Percentiles rank a stretch among this genome's conserved stretches.
Evolutionary conservation across 2,329 filamentous ascomycete genomes (phyloP).

Genomic region (Ambrosiella cleistominuta): DNA sequence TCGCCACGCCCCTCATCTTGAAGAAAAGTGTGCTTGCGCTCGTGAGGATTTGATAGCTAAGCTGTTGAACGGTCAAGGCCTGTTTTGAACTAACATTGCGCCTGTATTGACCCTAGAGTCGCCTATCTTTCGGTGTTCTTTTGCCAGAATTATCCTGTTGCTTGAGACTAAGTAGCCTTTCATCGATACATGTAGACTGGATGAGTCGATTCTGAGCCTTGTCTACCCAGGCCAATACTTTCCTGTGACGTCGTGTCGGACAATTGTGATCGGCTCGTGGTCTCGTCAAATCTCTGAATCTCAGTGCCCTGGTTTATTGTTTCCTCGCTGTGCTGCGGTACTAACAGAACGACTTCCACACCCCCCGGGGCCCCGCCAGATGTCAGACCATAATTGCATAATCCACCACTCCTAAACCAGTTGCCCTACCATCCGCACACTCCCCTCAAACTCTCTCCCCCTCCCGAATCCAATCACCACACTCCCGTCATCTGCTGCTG

Average conservation of each 20-base stretch:
- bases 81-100: too few species aligned
- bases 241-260: too few species aligned
- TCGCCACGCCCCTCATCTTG: background rate
- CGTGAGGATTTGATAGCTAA: too few species aligned
- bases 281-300: background rate
- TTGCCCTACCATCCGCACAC: conserved; percentile 5
- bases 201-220: too few species aligned
- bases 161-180: too few species aligned
- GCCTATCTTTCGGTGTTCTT: too few species aligned
- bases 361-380: conserved; percentile 9
- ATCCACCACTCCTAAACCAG: conserved; percentile 1
- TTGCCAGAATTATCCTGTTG: too few species aligned
- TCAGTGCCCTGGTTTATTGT: background rate
- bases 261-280: background rate
- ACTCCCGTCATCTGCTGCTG: background rate
- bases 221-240: too few species aligned
- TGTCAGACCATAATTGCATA: conserved; percentile 14
- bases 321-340: background rate
- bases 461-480: background rate
- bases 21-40: too few species aligned
- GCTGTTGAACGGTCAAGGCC: too few species aligned
- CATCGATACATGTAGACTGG: too few species aligned
- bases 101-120: too few species aligned
- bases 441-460: background rate
- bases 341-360: conserved; percentile 10